Base-by-base conservation (phyloP, 257 asterid genomes). In the Fraxinus cuspidata region DNA sequence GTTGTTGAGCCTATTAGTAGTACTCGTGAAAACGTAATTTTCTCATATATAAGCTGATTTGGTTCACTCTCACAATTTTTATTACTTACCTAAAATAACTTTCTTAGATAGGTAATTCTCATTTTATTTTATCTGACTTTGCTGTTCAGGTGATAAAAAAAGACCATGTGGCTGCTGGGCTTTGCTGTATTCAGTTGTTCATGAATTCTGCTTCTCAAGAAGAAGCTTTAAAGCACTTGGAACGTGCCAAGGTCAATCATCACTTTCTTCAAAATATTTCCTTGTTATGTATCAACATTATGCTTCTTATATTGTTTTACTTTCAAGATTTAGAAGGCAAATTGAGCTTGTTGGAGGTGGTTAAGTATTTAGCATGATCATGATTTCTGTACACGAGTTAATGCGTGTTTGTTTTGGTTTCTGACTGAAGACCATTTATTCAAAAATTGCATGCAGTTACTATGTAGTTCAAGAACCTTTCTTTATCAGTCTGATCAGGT, bases 111-210 rank as follows among this genome's bases (percentile, higher is more conserved):
- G 44, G 70, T 68, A 68, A 38, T 81, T 60, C 19, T 73, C 72
- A 78, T 73, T 73, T 77, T 34, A 82, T 82, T 77, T 44, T 76
- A 44, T 67, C 60, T 76, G 76, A 70, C 75, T 63, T 75, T 83
- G 72, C 83, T 84, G 74, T 27, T 75, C 84, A 92, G 99, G 99
- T 95, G 87, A 86, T 93, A 81, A 95, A 88, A 87, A 95, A 90
- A 86, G 99, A 95, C 82, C 94, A 93, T 18, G 87, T 95, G 71
- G 98, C 98, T 23, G 97, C 97, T 77, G 99, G 98, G 76, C 94
- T 93, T 77, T 95, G 98, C 84, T 95, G 97, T 84, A 90, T 95
- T 78, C 99, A 95, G 87, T 87, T 95, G 83, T 95, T 91, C 83
- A 86, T 95, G 96, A 92, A 93, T 86, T 93, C 98, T 79, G 88